phyloP scores from a whole-genome alignment of 2,329 filamentous ascomycete genomes.

The Cadophora gregata region DNA sequence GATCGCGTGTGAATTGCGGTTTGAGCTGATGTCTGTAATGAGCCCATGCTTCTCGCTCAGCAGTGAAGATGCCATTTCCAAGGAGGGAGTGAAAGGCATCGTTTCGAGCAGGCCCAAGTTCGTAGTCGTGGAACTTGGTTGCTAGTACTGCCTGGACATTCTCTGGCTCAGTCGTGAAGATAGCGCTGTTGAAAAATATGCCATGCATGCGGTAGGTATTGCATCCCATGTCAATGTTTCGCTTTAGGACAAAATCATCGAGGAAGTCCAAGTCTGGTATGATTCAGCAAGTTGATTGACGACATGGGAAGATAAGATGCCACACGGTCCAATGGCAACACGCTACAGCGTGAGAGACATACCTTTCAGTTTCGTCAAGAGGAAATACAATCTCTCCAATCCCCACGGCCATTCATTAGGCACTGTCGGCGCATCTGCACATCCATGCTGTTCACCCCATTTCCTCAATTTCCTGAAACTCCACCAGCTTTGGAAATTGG shows the following conservation, averaged over 20 bases:
- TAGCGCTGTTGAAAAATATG: conserved; percentile 43
- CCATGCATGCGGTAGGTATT: conserved; percentile 28
- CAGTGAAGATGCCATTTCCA: conserved; percentile 49
- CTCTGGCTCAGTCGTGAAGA: conserved; percentile 50
- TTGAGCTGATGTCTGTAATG: conserved; percentile 47
- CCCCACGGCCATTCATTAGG: conserved; percentile 34
- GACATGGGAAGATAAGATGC: not conserved
- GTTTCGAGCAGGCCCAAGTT: conserved; percentile 43
- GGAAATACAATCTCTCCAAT: conserved; percentile 27
- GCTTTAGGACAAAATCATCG: conserved; percentile 32
- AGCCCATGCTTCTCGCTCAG: conserved; percentile 47
- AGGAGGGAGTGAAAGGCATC: conserved; percentile 42
- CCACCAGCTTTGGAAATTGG: conserved; percentile 26
- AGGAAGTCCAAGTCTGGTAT: conserved; percentile 35
- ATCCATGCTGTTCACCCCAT: conserved; percentile 35
- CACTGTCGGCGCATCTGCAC: conserved; percentile 24
- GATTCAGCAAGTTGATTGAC: conserved; percentile 12
- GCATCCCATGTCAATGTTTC: conserved; percentile 24
- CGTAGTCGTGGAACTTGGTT: conserved; percentile 45
- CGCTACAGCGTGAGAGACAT: too few species aligned
- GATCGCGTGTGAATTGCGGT: conserved; percentile 46
- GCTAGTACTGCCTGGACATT: conserved; percentile 45
- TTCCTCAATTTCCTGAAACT: conserved; percentile 31
- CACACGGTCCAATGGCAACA: too few species aligned
- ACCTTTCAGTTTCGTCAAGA: conserved; percentile 32